Evolutionary conservation across 2,329 filamentous ascomycete species (phyloP), one percentile per base, ranked within the genome.

Genomic region (Aureobasidium leucospermi): DNA sequence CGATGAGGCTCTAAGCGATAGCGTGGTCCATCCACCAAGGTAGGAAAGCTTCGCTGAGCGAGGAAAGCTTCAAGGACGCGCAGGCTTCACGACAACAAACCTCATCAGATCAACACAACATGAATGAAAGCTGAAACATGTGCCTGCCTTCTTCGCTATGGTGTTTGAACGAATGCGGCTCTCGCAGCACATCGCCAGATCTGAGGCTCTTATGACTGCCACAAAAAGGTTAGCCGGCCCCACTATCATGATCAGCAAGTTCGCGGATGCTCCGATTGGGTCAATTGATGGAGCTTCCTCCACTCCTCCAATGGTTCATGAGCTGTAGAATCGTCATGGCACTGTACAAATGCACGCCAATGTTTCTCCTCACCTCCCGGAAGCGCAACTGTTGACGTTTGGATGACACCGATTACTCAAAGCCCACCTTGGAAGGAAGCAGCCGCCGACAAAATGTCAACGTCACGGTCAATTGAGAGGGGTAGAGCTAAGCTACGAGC

Each of bases 281-380:
- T 23, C 29, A 13, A 29, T 6, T 6, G 9, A 41, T 11, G 9
- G 32, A 57, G 42, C 53, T 47, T 9, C 34, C 16, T 47, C 53
- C 42, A 47, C 53, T 47, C 32, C 32, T 46, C 53, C 53, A 10
- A 23, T 36, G 32, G 32, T 57, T 57, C 41, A 39, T 43, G 53
- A 57, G 43, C 42, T 57, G 39, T 47, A 47, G 28, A 46, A 57
- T 47, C 42, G 39, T 56, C 52, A 56, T 45, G 52, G 45, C 3
- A 28, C n/a, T 45, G 52, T 38, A 41, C 23, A 29, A 29, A 41
- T 42, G 39, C 29, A 19, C n/a, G 51, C 41, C 52, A 56, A 45
- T 45, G 38, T 53, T 32, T 41, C 49, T 53, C 36, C 49, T 42
- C 36, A 42, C 38, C 28, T 32, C 15, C 32, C 28, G 15, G 49